These are phyloP conservation scores for Populus hybrid DNA, from an alignment of 441 rosid species.

Conservation along the genomic window DNA sequence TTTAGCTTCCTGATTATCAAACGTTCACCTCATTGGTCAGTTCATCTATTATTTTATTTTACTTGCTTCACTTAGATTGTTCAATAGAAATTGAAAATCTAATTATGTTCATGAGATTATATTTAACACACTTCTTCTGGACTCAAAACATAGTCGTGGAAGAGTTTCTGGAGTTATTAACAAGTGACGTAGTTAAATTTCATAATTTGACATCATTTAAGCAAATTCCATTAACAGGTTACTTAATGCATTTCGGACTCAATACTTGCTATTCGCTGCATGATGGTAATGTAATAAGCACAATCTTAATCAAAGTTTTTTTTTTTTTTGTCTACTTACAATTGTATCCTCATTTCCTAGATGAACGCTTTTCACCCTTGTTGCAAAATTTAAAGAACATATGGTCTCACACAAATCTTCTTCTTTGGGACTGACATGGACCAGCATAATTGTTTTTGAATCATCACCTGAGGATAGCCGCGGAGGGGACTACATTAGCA, in stretches of 20 bases:
- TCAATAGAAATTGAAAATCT: neutral
- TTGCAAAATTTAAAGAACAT: slow-evolving; percentile 74
- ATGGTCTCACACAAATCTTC: slow-evolving; percentile 81
- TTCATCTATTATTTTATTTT: neutral
- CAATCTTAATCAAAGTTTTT: neutral
- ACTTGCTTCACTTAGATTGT: neutral
- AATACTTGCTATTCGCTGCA: neutral
- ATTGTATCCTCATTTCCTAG: slow-evolving; percentile 49
- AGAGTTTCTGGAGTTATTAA: neutral
- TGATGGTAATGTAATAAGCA: neutral
- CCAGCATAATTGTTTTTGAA: slow-evolving; percentile 82
- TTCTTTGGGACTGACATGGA: slow-evolving; percentile 80
- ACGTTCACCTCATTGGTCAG: slow-evolving; percentile 17
- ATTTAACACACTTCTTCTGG: neutral
- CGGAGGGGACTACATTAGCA: neutral
- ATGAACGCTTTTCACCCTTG: slow-evolving; percentile 61
- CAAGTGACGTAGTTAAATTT: neutral
- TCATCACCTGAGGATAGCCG: slow-evolving; percentile 54
- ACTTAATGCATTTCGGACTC: neutral
- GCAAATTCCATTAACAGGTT: neutral
- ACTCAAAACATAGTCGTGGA: neutral
- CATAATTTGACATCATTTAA: neutral
- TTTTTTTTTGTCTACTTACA: slow-evolving; percentile 35
- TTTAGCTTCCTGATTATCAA: slow-evolving; percentile 46
- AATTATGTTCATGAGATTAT: neutral